Evolutionary conservation across 2,329 filamentous ascomycete species (phyloP).

Genomic region (Alternaria angustiovoidea): DNA sequence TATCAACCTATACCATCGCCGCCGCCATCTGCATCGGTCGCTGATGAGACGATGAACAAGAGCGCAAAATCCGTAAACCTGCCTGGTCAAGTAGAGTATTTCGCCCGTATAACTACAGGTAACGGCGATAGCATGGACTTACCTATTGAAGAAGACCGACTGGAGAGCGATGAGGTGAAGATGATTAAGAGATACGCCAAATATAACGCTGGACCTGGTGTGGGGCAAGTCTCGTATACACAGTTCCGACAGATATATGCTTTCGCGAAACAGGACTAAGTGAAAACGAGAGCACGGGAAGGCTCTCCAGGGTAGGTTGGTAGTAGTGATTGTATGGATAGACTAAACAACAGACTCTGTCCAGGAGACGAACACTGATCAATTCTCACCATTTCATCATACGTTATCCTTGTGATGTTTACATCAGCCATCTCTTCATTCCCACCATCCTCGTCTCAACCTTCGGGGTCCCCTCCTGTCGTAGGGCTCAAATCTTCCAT

Average conservation of each 20-base stretch:
- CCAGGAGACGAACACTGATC: not conserved
- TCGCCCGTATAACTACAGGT: conserved; percentile 12
- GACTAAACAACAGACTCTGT: not conserved
- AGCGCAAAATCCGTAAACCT: not conserved
- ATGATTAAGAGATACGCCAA: conserved; percentile 17
- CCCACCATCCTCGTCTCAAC: conserved; percentile 2
- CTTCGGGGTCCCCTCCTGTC: not conserved
- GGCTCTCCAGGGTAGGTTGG: not conserved
- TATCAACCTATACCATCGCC: not conserved
- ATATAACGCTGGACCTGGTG: conserved; percentile 11
- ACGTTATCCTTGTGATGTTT: not conserved
- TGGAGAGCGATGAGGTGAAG: conserved; percentile 10
- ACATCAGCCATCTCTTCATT: not conserved
- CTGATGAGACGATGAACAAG: not conserved
- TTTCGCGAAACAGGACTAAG: conserved; percentile 17
- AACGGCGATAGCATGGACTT: conserved; percentile 11
- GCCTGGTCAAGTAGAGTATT: conserved; percentile 11
- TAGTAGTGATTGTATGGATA: not conserved
- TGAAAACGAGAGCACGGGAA: not conserved
- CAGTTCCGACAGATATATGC: conserved; percentile 19
- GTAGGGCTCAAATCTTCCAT: conserved; percentile 12
- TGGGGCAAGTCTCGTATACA: conserved; percentile 2
- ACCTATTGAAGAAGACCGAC: conserved; percentile 7
- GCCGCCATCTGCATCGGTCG: not conserved
- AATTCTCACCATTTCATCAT: not conserved